These are phyloP conservation scores for Cantharellus anzutake DNA, from an alignment of 768 basidiomycete species.

Conservation along the genomic window DNA sequence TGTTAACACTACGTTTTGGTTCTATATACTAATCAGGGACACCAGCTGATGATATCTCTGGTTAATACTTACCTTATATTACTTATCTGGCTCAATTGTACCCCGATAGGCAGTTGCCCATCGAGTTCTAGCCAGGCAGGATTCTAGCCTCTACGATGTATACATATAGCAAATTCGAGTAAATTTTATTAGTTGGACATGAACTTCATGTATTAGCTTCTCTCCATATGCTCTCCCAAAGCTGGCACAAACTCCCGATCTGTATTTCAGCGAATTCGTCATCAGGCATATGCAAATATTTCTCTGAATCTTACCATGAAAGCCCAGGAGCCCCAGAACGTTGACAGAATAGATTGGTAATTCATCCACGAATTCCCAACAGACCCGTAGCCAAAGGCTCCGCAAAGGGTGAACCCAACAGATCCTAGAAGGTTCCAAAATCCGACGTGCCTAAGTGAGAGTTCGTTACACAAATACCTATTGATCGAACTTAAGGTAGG, in stretches of 20 bases:
- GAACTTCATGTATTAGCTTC: background rate
- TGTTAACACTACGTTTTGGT: no score
- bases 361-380: constrained; percentile 16
- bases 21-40: no score
- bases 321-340: constrained; percentile 41
- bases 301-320: constrained; percentile 31
- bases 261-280: background rate
- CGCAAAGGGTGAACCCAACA: constrained; percentile 38
- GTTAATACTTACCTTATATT: no score
- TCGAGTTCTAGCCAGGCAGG: no score
- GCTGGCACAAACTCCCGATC: background rate
- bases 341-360: constrained; percentile 34
- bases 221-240: background rate
- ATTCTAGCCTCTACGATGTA: no score
- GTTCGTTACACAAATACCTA: background rate
- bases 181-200: no score
- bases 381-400: constrained; percentile 32
- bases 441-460: constrained; percentile 11
- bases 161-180: no score
- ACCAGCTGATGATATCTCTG: no score
- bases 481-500: background rate
- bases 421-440: constrained; percentile 44
- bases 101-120: no score
- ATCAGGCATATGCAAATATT: background rate
- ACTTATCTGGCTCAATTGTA: no score